phyloP scores from a whole-genome alignment of 2,329 filamentous ascomycete species.

The Xenosphaeropsis pyriputrescens region DNA sequence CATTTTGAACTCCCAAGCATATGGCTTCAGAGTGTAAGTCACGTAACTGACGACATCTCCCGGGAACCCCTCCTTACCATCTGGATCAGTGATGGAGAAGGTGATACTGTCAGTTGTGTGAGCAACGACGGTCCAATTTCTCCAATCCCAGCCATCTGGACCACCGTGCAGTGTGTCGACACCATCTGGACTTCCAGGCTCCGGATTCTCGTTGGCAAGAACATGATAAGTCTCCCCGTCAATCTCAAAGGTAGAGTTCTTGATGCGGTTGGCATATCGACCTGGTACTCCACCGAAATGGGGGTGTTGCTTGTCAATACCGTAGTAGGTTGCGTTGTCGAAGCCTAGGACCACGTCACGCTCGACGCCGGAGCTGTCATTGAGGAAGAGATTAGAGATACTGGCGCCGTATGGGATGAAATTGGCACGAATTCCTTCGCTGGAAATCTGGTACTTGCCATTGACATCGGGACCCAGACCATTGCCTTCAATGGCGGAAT shows the following conservation, averaged over 20 bases:
- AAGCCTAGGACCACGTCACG: conserved; percentile 62
- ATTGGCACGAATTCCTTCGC: conserved; percentile 47
- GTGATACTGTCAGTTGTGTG: conserved; percentile 55
- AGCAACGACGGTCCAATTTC: conserved; percentile 63
- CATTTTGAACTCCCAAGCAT: conserved; percentile 62
- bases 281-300: conserved; percentile 63
- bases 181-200: conserved; percentile 31
- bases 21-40: conserved; percentile 54
- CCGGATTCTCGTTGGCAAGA: conserved; percentile 47
- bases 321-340: conserved; percentile 63
- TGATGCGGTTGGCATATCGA: conserved; percentile 70
- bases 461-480: conserved; percentile 31
- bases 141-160: conserved; percentile 59
- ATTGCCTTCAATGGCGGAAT: neutral
- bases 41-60: conserved; percentile 62
- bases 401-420: conserved; percentile 67
- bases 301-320: conserved; percentile 45
- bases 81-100: conserved; percentile 59
- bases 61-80: conserved; percentile 64
- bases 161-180: conserved; percentile 56
- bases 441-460: conserved; percentile 59
- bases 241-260: conserved; percentile 58
- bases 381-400: conserved; percentile 56
- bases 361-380: conserved; percentile 51
- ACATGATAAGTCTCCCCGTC: conserved; percentile 47